Conservation (phyloP, 805 yeast species). For the Helenozyma rhizophorensis region DNA sequence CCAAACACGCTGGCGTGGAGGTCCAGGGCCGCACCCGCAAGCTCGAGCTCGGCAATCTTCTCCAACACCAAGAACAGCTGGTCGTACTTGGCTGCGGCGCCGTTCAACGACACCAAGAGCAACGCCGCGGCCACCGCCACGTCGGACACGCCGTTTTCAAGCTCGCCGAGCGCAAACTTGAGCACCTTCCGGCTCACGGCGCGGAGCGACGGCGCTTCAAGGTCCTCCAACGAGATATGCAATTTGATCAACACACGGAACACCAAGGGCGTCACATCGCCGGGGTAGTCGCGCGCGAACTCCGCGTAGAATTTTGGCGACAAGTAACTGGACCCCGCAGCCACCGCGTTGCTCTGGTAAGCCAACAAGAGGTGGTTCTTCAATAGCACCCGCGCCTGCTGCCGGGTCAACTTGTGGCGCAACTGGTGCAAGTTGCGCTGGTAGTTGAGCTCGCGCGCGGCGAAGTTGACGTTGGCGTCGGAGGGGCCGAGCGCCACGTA, state of each 20-base stretch:
- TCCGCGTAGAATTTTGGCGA: slow-evolving; percentile 14
- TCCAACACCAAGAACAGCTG: slow-evolving; percentile 19
- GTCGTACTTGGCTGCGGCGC: slow-evolving; percentile 18
- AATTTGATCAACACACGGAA: slow-evolving; percentile 28
- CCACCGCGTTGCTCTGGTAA: slow-evolving; percentile 35
- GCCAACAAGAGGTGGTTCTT: slow-evolving; percentile 45
- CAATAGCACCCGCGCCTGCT: slow-evolving; percentile 37
- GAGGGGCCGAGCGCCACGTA: slow-evolving; percentile 23
- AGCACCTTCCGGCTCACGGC: slow-evolving; percentile 18
- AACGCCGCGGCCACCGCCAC: slow-evolving; percentile 24
- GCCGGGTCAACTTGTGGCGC: slow-evolving; percentile 22
- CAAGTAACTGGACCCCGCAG: slow-evolving; percentile 21
- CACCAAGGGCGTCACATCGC: slow-evolving; percentile 28
- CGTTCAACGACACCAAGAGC: slow-evolving; percentile 25
- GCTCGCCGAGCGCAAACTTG: slow-evolving; percentile 14
- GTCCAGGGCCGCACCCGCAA: slow-evolving; percentile 1
- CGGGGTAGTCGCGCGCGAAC: slow-evolving; percentile 20
- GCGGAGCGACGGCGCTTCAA: slow-evolving; percentile 14
- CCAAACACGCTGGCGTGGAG: slow-evolving; percentile 10
- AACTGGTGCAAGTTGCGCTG: slow-evolving; percentile 18
- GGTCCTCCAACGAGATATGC: slow-evolving; percentile 24
- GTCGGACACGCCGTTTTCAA: slow-evolving; percentile 8
- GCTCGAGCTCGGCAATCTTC: slow-evolving; percentile 6
- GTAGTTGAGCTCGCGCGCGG: slow-evolving; percentile 32
- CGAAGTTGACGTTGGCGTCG: slow-evolving; percentile 16